Evolutionary conservation across 257 asterid species (phyloP).

Genomic region (Rubia yunnanensis): DNA sequence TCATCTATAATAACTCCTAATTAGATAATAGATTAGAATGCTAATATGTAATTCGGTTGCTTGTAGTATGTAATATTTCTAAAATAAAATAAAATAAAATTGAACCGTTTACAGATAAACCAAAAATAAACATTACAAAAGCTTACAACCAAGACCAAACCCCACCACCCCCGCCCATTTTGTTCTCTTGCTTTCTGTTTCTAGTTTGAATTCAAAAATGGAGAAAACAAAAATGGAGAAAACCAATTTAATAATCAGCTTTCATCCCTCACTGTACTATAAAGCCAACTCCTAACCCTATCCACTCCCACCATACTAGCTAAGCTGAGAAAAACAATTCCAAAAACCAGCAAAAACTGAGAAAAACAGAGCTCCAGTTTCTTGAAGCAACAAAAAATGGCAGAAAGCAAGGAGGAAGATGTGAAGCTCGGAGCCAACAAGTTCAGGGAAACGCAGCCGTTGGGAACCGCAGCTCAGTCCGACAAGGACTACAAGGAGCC

Average conservation of each 20-base stretch:
- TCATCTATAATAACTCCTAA: too few relatives aligned
- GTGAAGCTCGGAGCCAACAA: background rate
- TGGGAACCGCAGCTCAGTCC: slow-evolving; percentile 5
- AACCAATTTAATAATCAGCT: too few relatives aligned
- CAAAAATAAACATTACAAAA: too few relatives aligned
- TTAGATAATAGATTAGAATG: too few relatives aligned
- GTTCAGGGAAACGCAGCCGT: background rate
- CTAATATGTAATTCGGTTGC: too few relatives aligned
- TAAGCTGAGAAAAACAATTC: background rate
- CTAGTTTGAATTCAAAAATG: background rate
- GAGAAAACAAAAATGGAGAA: background rate
- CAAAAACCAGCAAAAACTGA: background rate
- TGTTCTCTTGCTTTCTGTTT: background rate
- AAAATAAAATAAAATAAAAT: too few relatives aligned
- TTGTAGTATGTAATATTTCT: too few relatives aligned
- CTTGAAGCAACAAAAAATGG: background rate
- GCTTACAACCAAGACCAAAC: background rate
- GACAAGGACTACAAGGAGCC: slow-evolving; percentile 80
- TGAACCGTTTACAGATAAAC: too few relatives aligned
- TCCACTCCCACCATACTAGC: background rate
- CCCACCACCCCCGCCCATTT: background rate
- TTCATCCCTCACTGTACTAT: background rate
- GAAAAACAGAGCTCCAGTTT: background rate
- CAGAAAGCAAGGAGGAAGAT: background rate
- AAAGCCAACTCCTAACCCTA: background rate